These are phyloP conservation scores for Cyberlindnera misumaiensis DNA, from an alignment of 805 yeast species.

Conservation along the genomic window DNA sequence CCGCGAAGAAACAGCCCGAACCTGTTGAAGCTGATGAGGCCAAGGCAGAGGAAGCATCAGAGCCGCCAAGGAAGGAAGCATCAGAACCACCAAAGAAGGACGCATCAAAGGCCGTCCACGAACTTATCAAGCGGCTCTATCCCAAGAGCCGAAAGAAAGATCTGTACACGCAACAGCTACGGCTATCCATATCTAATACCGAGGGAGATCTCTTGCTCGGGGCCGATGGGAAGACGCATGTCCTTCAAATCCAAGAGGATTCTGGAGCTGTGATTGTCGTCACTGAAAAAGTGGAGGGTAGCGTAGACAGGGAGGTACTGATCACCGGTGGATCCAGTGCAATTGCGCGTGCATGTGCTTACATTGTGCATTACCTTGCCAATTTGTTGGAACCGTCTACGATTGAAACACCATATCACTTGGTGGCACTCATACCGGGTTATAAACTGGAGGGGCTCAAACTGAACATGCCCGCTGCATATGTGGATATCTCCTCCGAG, in stretches of 20 bases:
- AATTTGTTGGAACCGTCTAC: background rate
- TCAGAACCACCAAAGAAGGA: slow-evolving; percentile 2
- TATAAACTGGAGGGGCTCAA: background rate
- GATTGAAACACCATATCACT: background rate
- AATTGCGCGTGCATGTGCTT: slow-evolving; percentile 1
- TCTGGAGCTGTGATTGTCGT: slow-evolving; percentile 4
- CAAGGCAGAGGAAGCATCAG: slow-evolving; percentile 2
- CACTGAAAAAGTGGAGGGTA: slow-evolving; percentile 7
- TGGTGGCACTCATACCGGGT: slow-evolving; percentile 1
- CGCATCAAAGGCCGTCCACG: background rate
- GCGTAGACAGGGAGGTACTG: slow-evolving; percentile 10
- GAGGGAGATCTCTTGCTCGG: slow-evolving; percentile 10
- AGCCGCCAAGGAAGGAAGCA: slow-evolving; percentile 1
- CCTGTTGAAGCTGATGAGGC: slow-evolving; percentile 29
- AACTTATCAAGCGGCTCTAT: background rate
- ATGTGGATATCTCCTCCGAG: slow-evolving; percentile 9
- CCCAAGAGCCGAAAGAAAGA: background rate
- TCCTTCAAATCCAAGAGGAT: slow-evolving; percentile 4
- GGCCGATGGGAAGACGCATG: slow-evolving; percentile 1
- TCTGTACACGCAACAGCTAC: slow-evolving; percentile 1
- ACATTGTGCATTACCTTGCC: background rate
- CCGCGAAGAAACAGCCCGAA: background rate
- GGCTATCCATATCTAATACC: slow-evolving; percentile 6
- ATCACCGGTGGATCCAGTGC: slow-evolving; percentile 8
- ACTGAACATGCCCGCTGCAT: background rate